phyloP scores from a whole-genome alignment of 78 protist species.

The Dictyostelium firmibasis region DNA sequence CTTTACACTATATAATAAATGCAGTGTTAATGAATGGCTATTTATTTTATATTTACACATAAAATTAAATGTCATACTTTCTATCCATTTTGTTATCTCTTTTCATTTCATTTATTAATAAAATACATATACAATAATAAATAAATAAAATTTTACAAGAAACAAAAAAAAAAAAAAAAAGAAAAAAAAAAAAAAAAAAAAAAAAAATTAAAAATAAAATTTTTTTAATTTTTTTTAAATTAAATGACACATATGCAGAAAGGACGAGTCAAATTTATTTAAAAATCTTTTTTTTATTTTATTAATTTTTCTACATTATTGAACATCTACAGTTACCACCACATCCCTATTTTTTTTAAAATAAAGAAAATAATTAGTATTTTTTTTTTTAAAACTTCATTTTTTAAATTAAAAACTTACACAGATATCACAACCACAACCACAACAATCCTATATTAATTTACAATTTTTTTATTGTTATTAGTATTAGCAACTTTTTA shows the following conservation, averaged over 20 bases:
- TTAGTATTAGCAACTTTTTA: neutral
- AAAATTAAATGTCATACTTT: no score
- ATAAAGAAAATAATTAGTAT: neutral
- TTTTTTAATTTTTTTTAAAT: neutral
- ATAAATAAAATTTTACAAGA: neutral
- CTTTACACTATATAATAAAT: neutral
- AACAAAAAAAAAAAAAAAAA: neutral
- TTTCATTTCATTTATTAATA: slow-evolving; percentile 10
- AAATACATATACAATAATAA: neutral
- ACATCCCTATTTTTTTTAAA: neutral
- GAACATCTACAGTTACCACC: neutral
- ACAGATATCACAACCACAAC: neutral
- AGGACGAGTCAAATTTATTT: neutral
- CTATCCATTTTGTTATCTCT: slow-evolving; percentile 27
- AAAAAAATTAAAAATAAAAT: neutral
- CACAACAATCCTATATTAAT: neutral
- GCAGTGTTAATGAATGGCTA: no score
- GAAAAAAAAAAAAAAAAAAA: neutral
- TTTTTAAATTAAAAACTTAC: neutral
- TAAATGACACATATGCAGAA: neutral
- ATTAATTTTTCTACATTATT: neutral
- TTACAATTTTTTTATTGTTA: neutral
- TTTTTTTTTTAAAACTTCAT: neutral
- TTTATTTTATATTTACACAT: no score
- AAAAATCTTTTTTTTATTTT: neutral